Evolutionary conservation across 75 land plant species (phyloP).

Genomic region (Picea sitchensis): DNA sequence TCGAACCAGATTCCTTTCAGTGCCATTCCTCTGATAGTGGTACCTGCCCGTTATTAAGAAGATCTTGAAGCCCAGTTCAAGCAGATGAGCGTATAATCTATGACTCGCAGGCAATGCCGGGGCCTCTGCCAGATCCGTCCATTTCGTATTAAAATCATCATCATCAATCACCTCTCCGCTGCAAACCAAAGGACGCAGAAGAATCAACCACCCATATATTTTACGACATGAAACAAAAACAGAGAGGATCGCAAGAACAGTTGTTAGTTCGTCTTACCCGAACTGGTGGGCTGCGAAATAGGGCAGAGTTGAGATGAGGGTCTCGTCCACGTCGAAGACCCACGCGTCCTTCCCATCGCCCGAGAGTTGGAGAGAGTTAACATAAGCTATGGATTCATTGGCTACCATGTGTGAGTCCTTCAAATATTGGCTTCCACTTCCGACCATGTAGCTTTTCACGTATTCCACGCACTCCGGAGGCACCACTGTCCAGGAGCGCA

Average conservation of each 20-base stretch:
- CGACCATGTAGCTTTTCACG: slow-evolving; percentile 49
- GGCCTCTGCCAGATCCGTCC: slow-evolving; percentile 62
- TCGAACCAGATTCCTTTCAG: slow-evolving; percentile 39
- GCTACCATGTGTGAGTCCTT: slow-evolving; percentile 37
- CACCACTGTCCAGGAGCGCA: slow-evolving; percentile 45
- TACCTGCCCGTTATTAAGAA: slow-evolving; percentile 75
- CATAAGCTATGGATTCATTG: slow-evolving; percentile 32
- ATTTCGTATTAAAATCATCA: slow-evolving; percentile 35
- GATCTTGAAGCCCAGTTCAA: slow-evolving; percentile 41
- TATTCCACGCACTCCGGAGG: slow-evolving; percentile 49
- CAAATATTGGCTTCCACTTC: slow-evolving; percentile 32
- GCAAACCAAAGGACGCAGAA: slow-evolving; percentile 12
- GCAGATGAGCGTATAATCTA: slow-evolving; percentile 53
- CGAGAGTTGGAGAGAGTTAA: slow-evolving; percentile 14
- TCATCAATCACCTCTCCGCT: slow-evolving; percentile 53
- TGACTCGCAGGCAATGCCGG: slow-evolving; percentile 53
- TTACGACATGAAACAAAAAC: too few species aligned
- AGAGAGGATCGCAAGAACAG: not conserved
- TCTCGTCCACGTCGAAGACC: slow-evolving; percentile 84
- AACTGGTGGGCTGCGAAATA: slow-evolving; percentile 54
- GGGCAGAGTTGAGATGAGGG: slow-evolving; percentile 64
- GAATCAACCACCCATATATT: too few species aligned
- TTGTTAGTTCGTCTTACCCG: slow-evolving; percentile 38
- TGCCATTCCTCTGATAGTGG: slow-evolving; percentile 50
- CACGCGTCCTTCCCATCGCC: slow-evolving; percentile 62